A percentile compares a stretch with the other conserved stretches of the same genome.
Conservation (phyloP, 257 asterid genomes). For the Solanum tarijense region DNA sequence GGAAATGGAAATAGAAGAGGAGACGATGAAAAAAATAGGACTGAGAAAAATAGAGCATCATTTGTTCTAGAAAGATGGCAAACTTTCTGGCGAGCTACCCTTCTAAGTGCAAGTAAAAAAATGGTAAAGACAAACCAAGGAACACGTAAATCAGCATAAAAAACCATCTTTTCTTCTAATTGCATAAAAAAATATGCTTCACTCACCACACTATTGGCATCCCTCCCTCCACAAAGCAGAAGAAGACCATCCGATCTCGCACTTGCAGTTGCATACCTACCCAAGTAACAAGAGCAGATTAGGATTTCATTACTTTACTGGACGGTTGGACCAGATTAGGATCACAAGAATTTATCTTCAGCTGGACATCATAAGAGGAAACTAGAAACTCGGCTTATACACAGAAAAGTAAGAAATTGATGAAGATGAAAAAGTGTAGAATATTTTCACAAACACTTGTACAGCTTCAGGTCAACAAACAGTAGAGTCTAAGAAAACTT, state of each 20-base stretch:
- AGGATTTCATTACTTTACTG: not conserved
- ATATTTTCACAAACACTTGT: not conserved
- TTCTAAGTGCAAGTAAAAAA: not conserved
- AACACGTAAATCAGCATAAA: not conserved
- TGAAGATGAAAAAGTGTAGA: not conserved
- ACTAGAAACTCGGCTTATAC: not conserved
- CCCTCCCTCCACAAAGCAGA: conserved; percentile 99
- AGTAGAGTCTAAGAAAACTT: not conserved
- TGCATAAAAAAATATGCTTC: not conserved
- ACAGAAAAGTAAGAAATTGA: not conserved
- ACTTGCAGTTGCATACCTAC: conserved; percentile 98
- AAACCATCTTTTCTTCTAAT: not conserved
- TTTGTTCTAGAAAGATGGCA: not conserved
- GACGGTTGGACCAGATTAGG: not conserved
- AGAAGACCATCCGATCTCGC: conserved; percentile 99
- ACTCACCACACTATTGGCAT: conserved; percentile 94
- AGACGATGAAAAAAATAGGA: not conserved
- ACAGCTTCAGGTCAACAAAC: not conserved
- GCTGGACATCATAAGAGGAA: not conserved
- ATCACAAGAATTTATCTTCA: not conserved
- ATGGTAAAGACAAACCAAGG: not conserved
- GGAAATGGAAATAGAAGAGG: not conserved
- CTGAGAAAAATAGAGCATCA: not conserved
- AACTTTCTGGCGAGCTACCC: not conserved
- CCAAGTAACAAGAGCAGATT: not conserved